Evolutionary conservation across 164 flowering plant genomes (phyloP).

Genomic region (Magnolia changhungtana): DNA sequence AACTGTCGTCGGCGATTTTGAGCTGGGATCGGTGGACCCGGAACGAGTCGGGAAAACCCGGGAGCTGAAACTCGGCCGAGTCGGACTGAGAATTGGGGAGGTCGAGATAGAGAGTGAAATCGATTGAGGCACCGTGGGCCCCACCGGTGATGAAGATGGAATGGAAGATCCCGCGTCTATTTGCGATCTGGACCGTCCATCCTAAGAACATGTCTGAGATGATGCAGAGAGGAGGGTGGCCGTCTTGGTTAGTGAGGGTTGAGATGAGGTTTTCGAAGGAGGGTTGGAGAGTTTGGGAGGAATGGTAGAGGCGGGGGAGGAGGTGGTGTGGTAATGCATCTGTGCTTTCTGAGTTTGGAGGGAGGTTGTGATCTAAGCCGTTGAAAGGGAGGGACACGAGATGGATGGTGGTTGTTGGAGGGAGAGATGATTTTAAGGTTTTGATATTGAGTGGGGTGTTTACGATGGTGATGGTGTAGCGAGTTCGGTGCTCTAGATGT

Average conservation of each 20-base stretch:
- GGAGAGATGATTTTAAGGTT: constrained; percentile 4
- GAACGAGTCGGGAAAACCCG: constrained; percentile 2
- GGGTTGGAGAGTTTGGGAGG: constrained; percentile 18
- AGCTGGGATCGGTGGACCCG: not conserved
- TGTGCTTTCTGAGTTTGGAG: constrained; percentile 12
- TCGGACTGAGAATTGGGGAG: not conserved
- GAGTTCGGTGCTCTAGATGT: constrained; percentile 1
- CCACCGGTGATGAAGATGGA: constrained; percentile 1
- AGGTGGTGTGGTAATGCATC: constrained; percentile 4
- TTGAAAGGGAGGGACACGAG: constrained; percentile 19
- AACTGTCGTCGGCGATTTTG: not conserved
- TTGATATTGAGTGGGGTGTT: constrained; percentile 20
- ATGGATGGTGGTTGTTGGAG: constrained; percentile 9
- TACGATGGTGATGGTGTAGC: constrained; percentile 10
- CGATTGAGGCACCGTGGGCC: not conserved
- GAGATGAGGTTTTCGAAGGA: constrained; percentile 11
- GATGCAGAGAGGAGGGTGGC: constrained; percentile 10
- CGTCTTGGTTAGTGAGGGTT: not conserved
- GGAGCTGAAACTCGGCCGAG: constrained; percentile 2
- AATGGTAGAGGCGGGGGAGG: constrained; percentile 2
- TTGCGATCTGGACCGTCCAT: constrained; percentile 10
- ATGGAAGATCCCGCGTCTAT: not conserved
- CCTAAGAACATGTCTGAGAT: constrained; percentile 18
- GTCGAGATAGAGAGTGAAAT: not conserved
- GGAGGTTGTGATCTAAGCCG: constrained; percentile 15